Evolutionary conservation across 2,329 filamentous ascomycete genomes (phyloP).

Genomic region (Metarhizium humberi): DNA sequence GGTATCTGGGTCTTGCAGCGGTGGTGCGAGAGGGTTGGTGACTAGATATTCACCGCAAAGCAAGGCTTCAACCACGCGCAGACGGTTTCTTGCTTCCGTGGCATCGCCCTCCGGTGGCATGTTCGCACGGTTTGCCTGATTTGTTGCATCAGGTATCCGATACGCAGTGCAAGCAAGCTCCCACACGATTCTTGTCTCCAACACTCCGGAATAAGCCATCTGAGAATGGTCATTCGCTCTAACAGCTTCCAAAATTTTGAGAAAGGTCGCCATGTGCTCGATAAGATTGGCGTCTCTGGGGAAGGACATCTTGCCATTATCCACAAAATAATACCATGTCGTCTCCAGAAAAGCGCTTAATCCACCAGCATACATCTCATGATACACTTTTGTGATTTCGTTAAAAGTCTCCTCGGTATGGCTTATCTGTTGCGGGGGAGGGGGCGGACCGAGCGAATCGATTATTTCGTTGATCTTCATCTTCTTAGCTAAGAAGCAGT

Average conservation of each 20-base stretch:
- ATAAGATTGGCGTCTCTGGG: conserved; percentile 47
- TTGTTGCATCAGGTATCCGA: conserved; percentile 26
- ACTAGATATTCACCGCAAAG: conserved; percentile 61
- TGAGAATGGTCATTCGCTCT: conserved; percentile 39
- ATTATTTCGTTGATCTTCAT: conserved; percentile 70
- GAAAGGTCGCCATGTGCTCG: conserved; percentile 57
- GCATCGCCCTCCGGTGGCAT: conserved; percentile 48
- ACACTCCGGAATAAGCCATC: conserved; percentile 42
- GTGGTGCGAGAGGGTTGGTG: conserved; percentile 44
- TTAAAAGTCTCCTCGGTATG: conserved; percentile 44
- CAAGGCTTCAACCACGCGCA: conserved; percentile 68
- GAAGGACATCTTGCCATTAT: conserved; percentile 35
- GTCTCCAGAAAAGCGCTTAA: conserved; percentile 74
- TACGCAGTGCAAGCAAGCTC: conserved; percentile 43
- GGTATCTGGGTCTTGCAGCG: conserved; percentile 40
- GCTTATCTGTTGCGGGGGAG: conserved; percentile 44
- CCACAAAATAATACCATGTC: conserved; percentile 61
- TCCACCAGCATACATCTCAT: conserved; percentile 65
- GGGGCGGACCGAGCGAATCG: conserved; percentile 46
- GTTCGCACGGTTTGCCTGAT: conserved; percentile 19
- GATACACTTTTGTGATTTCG: conserved; percentile 63
- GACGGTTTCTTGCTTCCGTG: conserved; percentile 56
- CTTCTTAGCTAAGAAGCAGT: conserved; percentile 28
- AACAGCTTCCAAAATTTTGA: conserved; percentile 43
- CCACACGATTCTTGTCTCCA: conserved; percentile 54